phyloP scores from a whole-genome alignment of 208 protist species.

The Trypanosomatidae sp. region DNA sequence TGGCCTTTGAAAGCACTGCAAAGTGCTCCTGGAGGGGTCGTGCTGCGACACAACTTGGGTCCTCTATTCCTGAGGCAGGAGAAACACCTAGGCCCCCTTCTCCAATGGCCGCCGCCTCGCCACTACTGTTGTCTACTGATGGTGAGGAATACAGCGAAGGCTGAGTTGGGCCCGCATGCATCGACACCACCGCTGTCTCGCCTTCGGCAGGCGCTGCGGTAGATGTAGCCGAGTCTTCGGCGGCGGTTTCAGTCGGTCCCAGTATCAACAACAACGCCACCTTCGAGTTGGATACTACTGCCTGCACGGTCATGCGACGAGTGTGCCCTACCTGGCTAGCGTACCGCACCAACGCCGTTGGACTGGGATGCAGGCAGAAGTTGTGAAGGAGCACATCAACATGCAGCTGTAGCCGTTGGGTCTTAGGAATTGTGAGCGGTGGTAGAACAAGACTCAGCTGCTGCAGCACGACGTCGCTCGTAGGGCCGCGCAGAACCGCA shows the following conservation, averaged over 20 bases:
- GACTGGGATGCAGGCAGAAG: constrained; percentile 49
- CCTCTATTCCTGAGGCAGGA: not conserved
- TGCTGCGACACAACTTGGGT: not conserved
- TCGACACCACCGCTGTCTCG: not conserved
- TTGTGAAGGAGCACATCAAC: constrained; percentile 48
- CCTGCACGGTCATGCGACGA: constrained; percentile 37
- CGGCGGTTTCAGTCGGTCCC: constrained; percentile 18
- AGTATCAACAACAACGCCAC: constrained; percentile 42
- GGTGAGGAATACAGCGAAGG: not conserved
- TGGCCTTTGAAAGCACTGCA: constrained; percentile 45
- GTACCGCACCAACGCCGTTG: constrained; percentile 51
- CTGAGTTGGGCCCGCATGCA: not conserved
- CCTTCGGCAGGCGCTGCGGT: not conserved
- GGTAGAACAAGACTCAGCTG: constrained; percentile 21
- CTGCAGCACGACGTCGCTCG: constrained; percentile 13
- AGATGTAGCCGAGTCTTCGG: not conserved
- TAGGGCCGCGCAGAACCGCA: constrained; percentile 37
- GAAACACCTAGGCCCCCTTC: not conserved
- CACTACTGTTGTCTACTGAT: not conserved
- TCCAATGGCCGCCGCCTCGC: not conserved
- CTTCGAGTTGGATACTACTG: constrained; percentile 58
- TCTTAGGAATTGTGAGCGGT: constrained; percentile 19
- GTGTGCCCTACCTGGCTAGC: constrained; percentile 24
- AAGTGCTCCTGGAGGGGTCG: constrained; percentile 22
- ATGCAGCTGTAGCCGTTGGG: not conserved